These are phyloP conservation scores for Camillea tinctor DNA, from an alignment of 2,329 filamentous ascomycete genomes.

Conservation along the genomic window DNA sequence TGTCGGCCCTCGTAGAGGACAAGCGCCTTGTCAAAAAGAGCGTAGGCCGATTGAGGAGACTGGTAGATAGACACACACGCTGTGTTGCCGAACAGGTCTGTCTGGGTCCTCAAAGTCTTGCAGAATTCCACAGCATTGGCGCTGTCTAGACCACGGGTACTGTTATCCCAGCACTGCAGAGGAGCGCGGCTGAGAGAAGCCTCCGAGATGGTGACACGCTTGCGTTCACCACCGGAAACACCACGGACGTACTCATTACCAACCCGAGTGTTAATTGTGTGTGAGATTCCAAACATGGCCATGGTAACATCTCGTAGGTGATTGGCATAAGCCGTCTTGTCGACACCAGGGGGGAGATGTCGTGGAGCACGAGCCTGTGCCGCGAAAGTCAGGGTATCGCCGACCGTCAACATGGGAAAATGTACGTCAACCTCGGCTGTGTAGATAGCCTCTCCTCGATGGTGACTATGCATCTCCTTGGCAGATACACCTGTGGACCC, in stretches of 20 bases:
- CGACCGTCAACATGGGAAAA: conserved; percentile 74
- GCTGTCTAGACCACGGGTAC: conserved; percentile 70
- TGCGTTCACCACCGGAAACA: conserved; percentile 72
- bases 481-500: conserved; percentile 56
- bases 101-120: conserved; percentile 63
- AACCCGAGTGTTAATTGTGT: conserved; percentile 70
- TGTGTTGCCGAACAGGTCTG: conserved; percentile 64
- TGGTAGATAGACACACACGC: conserved; percentile 75
- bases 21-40: conserved; percentile 59
- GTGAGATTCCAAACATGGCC: conserved; percentile 72
- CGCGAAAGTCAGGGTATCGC: conserved; percentile 77
- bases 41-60: conserved; percentile 63
- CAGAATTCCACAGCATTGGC: conserved; percentile 76
- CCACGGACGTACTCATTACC: conserved; percentile 75
- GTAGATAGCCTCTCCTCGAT: conserved; percentile 84
- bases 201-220: conserved; percentile 64
- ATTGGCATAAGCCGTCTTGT: conserved; percentile 52
- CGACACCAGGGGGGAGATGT: conserved; percentile 57
- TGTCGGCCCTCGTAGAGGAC: conserved; percentile 61
- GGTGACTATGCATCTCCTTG: conserved; percentile 72
- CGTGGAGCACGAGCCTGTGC: conserved; percentile 67
- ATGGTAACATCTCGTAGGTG: conserved; percentile 71
- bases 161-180: conserved; percentile 70
- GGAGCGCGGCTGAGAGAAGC: conserved; percentile 58
- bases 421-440: conserved; percentile 82